Conservation (phyloP, 1,139 yeast genomes). For the Sugiyamaella castrensis region DNA sequence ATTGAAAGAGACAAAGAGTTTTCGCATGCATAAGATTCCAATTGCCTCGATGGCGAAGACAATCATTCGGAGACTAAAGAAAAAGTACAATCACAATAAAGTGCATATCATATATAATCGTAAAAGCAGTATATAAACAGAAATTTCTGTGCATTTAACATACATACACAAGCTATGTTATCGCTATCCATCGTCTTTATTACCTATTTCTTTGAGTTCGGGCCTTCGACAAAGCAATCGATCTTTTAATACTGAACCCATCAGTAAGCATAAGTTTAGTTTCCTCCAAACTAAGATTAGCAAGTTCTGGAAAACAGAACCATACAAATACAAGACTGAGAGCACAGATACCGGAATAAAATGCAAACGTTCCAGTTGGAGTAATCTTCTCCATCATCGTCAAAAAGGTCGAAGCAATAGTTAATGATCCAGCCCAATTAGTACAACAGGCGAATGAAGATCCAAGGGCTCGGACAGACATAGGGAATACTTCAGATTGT, state of each 20-base stretch:
- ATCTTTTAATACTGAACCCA: slow-evolving; percentile 81
- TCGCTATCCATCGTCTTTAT: too few species aligned
- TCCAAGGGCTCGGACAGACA: slow-evolving; percentile 88
- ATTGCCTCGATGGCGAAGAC: too few species aligned
- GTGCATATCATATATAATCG: slow-evolving; percentile 10
- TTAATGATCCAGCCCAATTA: slow-evolving; percentile 93
- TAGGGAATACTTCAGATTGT: slow-evolving; percentile 91
- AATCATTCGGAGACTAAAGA: too few species aligned
- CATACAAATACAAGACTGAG: slow-evolving; percentile 68
- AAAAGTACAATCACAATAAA: neutral
- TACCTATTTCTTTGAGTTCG: neutral
- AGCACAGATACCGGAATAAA: slow-evolving; percentile 78
- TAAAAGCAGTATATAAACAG: slow-evolving; percentile 6
- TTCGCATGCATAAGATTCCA: too few species aligned
- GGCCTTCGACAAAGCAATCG: slow-evolving; percentile 40
- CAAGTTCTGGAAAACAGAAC: slow-evolving; percentile 88
- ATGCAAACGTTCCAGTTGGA: slow-evolving; percentile 90
- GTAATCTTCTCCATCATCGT: slow-evolving; percentile 92
- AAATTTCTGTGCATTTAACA: neutral
- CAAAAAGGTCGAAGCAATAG: slow-evolving; percentile 84
- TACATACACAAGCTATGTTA: too few species aligned
- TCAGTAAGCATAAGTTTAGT: slow-evolving; percentile 73
- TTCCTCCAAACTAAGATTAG: slow-evolving; percentile 88
- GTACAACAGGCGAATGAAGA: slow-evolving; percentile 89
- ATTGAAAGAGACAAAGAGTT: too few species aligned